Base-by-base conservation (phyloP, 257 asterid genomes). In the Capsicum rhomboideum region DNA sequence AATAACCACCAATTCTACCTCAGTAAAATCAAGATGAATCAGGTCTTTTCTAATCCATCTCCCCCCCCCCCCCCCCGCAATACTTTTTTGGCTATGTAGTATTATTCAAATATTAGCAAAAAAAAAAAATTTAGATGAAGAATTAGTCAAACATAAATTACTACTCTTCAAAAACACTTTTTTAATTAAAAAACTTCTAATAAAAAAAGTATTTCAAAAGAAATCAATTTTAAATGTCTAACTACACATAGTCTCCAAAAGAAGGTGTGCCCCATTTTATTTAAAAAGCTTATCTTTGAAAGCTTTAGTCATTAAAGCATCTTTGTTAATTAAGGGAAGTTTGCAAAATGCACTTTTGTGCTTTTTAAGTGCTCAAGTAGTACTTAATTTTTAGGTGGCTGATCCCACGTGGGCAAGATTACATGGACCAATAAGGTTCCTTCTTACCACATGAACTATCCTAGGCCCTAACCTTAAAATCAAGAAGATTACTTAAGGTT, bases 371-470 rank as follows among this genome's bases (percentile, higher is more conserved):
- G n/a, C n/a, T n/a, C n/a, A n/a, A n/a, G n/a, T n/a, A n/a, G n/a
- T n/a, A n/a, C n/a, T n/a, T n/a, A n/a, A n/a, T 46, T 13, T 50
- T 37, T 34, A 28, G 26, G 37, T 53, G 40, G 12, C 6, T 58
- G 83, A 50, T 34, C 55, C 86, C 85, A 82, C 75, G 86, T 84
- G 89, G 82, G 58, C 54, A 54, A 17, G 17, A 75, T 79, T 55
- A 66, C n/a, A 12, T 83, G 79, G 49, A 82, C 87, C 86, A 79
- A 82, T 85, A 50, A 83, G 83, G 53, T 69, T 71, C 80, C 77
- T 23, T 34, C 23, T 14, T 82, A 31, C 68, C 77, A 29, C 40
- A 34, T 77, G 20, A 78, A 68, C 37, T 78, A 54, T 37, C 59
- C 81, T 53, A 66, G 66, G 14, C 42, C 37, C 42, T 34, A n/a